These are phyloP conservation scores for Hypericum androsaemum DNA, from an alignment of 345 rosid genomes.

Conservation along the genomic window DNA sequence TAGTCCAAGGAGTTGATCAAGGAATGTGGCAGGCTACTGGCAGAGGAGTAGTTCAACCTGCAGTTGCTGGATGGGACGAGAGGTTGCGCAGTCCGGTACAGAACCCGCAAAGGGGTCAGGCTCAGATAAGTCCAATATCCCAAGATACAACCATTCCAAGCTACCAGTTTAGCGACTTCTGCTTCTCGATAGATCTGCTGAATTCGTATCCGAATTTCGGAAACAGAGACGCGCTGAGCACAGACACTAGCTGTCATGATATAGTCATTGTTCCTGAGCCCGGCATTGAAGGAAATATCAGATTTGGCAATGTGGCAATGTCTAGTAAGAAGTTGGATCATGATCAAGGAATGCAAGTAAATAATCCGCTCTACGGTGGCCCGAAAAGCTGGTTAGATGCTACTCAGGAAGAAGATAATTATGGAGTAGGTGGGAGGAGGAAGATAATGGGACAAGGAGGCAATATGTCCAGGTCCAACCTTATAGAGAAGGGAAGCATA, in stretches of 20 bases:
- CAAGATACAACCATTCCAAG: conserved; percentile 29
- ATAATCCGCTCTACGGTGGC: conserved; percentile 1
- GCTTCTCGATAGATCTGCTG: conserved; percentile 37
- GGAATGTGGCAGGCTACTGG: neutral
- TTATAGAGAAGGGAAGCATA: too few species aligned
- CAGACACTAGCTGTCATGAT: conserved; percentile 3
- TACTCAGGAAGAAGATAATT: neutral
- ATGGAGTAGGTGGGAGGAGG: too few species aligned
- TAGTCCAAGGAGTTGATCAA: conserved; percentile 12
- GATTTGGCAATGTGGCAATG: neutral
- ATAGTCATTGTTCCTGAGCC: conserved; percentile 4
- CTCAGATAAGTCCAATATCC: conserved; percentile 11
- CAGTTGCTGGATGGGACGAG: conserved; percentile 22
- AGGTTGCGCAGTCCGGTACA: conserved; percentile 13
- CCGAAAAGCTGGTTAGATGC: conserved; percentile 8
- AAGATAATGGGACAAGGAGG: too few species aligned
- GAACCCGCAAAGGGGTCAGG: too few species aligned
- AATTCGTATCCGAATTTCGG: conserved; percentile 20
- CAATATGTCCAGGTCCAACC: too few species aligned
- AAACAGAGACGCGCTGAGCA: neutral
- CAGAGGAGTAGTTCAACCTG: conserved; percentile 3
- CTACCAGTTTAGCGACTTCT: conserved; percentile 36
- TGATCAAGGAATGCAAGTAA: neutral
- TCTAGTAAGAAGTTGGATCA: conserved; percentile 3
- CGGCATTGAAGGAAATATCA: conserved; percentile 10